phyloP scores from a whole-genome alignment of 1,284 basidiomycete species.

The Chiua sp. region DNA sequence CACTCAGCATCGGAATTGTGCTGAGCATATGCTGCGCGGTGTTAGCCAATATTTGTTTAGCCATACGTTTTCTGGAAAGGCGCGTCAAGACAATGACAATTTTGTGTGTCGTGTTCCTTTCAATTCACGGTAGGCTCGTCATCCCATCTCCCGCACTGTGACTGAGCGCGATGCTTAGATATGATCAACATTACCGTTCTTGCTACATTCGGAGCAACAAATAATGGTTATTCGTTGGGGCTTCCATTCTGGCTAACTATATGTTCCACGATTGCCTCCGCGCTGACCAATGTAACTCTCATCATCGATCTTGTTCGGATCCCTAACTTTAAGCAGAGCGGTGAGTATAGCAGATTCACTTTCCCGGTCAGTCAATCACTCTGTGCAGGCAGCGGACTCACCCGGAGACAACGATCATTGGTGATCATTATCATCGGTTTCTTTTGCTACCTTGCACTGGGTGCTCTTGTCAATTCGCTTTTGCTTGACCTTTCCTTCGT shows the following conservation, averaged over 20 bases:
- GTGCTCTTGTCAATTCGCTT: slow-evolving; percentile 63
- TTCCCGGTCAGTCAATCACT: not conserved
- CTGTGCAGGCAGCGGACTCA: slow-evolving; percentile 72
- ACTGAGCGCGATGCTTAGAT: slow-evolving; percentile 47
- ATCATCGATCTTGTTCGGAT: slow-evolving; percentile 66
- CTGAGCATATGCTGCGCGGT: slow-evolving; percentile 74
- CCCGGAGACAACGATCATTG: slow-evolving; percentile 79
- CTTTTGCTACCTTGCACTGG: slow-evolving; percentile 75
- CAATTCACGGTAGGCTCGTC: slow-evolving; percentile 62
- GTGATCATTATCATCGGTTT: slow-evolving; percentile 79
- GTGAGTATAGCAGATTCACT: slow-evolving; percentile 40
- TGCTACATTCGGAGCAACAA: slow-evolving; percentile 67
- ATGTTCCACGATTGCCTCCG: slow-evolving; percentile 74
- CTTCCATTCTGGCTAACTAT: slow-evolving; percentile 84
- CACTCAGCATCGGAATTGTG: slow-evolving; percentile 67
- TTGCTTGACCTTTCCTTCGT: slow-evolving; percentile 69
- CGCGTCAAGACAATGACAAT: slow-evolving; percentile 67
- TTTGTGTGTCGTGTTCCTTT: slow-evolving; percentile 64
- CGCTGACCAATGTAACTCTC: slow-evolving; percentile 73
- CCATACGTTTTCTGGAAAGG: slow-evolving; percentile 76
- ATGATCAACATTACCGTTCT: slow-evolving; percentile 71
- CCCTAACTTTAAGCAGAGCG: slow-evolving; percentile 69
- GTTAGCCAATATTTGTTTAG: slow-evolving; percentile 71
- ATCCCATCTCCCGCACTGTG: not conserved
- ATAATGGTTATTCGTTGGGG: slow-evolving; percentile 70